A percentile compares a stretch with the other conserved stretches of the same genome.
Evolutionary conservation across 768 basidiomycete genomes (phyloP).

Genomic region (Boletus huronensis): DNA sequence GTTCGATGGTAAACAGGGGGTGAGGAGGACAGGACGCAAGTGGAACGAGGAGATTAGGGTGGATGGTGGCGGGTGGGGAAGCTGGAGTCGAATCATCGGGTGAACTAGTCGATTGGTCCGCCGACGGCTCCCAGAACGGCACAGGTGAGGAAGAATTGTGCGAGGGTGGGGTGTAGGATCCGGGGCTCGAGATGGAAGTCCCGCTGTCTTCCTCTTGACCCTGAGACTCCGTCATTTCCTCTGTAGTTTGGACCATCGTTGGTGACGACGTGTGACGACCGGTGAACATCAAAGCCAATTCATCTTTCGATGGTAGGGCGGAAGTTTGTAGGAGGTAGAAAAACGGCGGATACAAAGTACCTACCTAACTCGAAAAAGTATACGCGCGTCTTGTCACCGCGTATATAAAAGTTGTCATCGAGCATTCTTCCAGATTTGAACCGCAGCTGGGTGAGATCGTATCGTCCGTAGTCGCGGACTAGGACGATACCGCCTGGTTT

Average conservation of each 20-base stretch:
- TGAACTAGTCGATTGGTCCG: neutral
- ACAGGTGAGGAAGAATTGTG: neutral
- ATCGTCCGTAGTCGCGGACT: slow-evolving; percentile 90
- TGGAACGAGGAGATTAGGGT: slow-evolving; percentile 35
- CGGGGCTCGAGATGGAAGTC: neutral
- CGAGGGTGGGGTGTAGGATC: slow-evolving; percentile 6
- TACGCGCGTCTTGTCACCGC: slow-evolving; percentile 95
- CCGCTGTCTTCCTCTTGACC: slow-evolving; percentile 13
- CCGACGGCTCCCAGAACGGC: neutral
- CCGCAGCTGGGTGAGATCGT: slow-evolving; percentile 91
- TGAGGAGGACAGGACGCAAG: slow-evolving; percentile 36
- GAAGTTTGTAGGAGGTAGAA: neutral
- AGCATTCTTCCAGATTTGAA: slow-evolving; percentile 87
- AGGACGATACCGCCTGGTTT: slow-evolving; percentile 85
- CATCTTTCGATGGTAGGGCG: slow-evolving; percentile 46
- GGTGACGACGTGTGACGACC: slow-evolving; percentile 44
- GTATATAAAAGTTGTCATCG: slow-evolving; percentile 92
- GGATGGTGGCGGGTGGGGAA: slow-evolving; percentile 25
- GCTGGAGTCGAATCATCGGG: neutral
- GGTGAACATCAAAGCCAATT: slow-evolving; percentile 77
- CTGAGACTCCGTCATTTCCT: slow-evolving; percentile 36
- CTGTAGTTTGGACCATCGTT: slow-evolving; percentile 29
- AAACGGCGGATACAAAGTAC: neutral
- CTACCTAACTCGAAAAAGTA: slow-evolving; percentile 92
- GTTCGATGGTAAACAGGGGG: slow-evolving; percentile 74